Evolutionary conservation across 2,329 filamentous ascomycete genomes (phyloP), one percentile per base, ranked within the genome.

Genomic region (Samsoniella hepiali): DNA sequence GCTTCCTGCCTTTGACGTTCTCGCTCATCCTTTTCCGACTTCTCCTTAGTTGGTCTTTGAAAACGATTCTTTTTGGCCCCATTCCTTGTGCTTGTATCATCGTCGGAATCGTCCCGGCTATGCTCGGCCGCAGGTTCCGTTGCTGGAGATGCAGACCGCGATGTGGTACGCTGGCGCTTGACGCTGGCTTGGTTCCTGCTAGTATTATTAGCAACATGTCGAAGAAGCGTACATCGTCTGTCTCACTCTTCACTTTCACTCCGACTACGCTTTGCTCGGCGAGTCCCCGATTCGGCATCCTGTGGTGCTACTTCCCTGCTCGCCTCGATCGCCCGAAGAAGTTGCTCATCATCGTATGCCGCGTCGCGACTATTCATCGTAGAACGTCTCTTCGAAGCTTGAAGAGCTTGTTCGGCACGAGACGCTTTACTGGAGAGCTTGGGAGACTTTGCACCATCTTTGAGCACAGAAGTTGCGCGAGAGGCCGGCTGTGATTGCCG

Each of bases 291-390:
- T 59, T 82, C 81, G 13, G 74, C 72, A 40, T 81, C 75, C 11
- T 81, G 80, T 13, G 80, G 76, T 55, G 84, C 87, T 50, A 96
- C 91, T 72, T 91, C 89, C 77, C 93, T 97, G 79, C 95, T 99
- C 66, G 96, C 93, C 75, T 98, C 94, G 69, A 99, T 93, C 36
- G 94, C 95, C 68, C 91, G 87, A 62, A 93, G 87, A 45, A 99
- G 76, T 71, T 93, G 88, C 69, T 96, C 93, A 76, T 99, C 95
- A 68, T 98, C 93, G 70, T 98, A 98, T 29, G 93, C 94, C 49
- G 94, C 93, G 74, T 93, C 90, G 66, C 94, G 88, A 74, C 95
- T 99, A 73, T 98, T 97, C 92, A 98, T 97, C 7, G 95, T 99
- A 27, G 93, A 97, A 34, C 95, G 86, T 65, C 95, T 87, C 75